Conservation (phyloP, 176 grass and related monocot species). For the Pontederia paniculata region DNA sequence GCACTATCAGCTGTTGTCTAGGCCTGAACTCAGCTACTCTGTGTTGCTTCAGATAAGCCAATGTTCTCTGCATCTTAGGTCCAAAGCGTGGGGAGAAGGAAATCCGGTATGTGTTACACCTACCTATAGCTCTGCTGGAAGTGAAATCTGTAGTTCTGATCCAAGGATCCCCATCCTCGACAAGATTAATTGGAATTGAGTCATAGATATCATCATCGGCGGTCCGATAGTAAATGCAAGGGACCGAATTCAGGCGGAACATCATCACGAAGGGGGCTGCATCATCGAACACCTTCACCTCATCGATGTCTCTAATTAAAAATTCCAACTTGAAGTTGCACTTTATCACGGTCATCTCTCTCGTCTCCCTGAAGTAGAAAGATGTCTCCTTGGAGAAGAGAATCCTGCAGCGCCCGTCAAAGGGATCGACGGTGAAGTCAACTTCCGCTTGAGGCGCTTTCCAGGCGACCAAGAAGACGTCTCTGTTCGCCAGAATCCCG, state of each 20-base stretch:
- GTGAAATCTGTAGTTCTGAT: conserved; percentile 72
- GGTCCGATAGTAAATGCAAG: conserved; percentile 49
- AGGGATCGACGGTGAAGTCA: conserved; percentile 68
- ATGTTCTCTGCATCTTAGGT: conserved; percentile 37
- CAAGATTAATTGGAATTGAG: conserved; percentile 45
- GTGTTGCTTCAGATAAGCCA: conserved; percentile 35
- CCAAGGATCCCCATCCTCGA: conserved; percentile 83
- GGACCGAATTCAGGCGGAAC: conserved; percentile 27
- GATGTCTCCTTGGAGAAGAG: conserved; percentile 51
- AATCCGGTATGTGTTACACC: conserved; percentile 47
- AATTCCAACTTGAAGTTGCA: conserved; percentile 79
- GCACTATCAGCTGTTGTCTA: conserved; percentile 14
- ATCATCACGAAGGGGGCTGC: conserved; percentile 33
- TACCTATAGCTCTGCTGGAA: conserved; percentile 37
- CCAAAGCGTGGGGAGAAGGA: conserved; percentile 39
- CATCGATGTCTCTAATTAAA: conserved; percentile 30
- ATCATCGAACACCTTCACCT: conserved; percentile 28
- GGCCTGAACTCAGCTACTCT: conserved; percentile 21
- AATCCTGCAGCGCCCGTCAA: conserved; percentile 45
- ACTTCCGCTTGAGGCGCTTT: conserved; percentile 24
- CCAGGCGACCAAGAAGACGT: conserved; percentile 53
- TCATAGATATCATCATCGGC: conserved; percentile 66
- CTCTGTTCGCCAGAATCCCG: conserved; percentile 23
- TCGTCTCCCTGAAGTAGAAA: conserved; percentile 34
- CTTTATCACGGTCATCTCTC: conserved; percentile 27